Evolutionary conservation across 805 yeast species (phyloP).

Genomic region (Komagataella ulmi): DNA sequence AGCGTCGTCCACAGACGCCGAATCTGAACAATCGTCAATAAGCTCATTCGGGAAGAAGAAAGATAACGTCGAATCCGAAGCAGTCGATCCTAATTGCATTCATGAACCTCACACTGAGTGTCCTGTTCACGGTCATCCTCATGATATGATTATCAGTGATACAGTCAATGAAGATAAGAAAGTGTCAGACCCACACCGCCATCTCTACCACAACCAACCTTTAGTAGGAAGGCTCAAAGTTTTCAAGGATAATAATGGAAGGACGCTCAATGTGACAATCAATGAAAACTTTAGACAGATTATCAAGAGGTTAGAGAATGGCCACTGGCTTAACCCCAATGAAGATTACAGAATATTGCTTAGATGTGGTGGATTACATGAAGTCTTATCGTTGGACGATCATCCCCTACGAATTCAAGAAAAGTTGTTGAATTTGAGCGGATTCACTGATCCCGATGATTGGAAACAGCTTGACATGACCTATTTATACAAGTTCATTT

Average conservation of each 20-base stretch:
- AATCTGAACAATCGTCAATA: background rate
- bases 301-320: background rate
- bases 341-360: conserved; percentile 69
- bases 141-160: background rate
- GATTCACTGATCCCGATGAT: conserved; percentile 68
- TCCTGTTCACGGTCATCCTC: background rate
- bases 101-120: background rate
- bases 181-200: background rate
- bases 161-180: background rate
- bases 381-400: conserved; percentile 59
- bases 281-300: background rate
- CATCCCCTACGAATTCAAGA: conserved; percentile 69
- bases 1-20: background rate
- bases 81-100: background rate
- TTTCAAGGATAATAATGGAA: background rate
- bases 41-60: background rate
- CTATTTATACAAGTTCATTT: conserved; percentile 67
- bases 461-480: conserved; percentile 68
- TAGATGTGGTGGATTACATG: conserved; percentile 62
- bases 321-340: conserved; percentile 30
- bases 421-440: conserved; percentile 59
- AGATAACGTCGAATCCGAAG: background rate
- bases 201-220: background rate
- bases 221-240: background rate
- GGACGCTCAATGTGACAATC: background rate